phyloP scores from a whole-genome alignment of 208 protist species.

The Crithidia bombi region DNA sequence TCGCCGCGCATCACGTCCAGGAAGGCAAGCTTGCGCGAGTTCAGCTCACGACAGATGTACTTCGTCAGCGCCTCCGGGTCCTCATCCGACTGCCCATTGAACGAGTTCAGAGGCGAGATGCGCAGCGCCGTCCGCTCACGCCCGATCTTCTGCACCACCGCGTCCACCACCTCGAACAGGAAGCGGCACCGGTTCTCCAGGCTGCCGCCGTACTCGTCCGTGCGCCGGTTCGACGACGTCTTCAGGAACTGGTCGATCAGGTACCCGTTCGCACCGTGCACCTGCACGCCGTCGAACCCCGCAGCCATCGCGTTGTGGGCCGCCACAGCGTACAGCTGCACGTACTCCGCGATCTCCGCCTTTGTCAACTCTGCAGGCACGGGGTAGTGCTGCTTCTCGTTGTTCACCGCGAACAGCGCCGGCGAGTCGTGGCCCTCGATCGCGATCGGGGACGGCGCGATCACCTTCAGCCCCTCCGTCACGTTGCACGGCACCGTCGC shows the following conservation, averaged over 20 bases:
- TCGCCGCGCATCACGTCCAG: conserved; percentile 51
- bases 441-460: conserved; percentile 31
- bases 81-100: conserved; percentile 40
- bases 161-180: conserved; percentile 76
- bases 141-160: conserved; percentile 45
- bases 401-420: conserved; percentile 14
- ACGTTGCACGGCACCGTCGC: conserved; percentile 45
- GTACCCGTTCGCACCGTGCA: conserved; percentile 94
- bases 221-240: conserved; percentile 72
- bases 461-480: conserved; percentile 28
- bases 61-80: conserved; percentile 50
- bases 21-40: conserved; percentile 48
- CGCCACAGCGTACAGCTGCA: conserved; percentile 63
- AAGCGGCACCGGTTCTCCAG: conserved; percentile 81
- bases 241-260: conserved; percentile 88
- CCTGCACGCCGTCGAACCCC: conserved; percentile 92
- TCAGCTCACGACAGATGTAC: conserved; percentile 61
- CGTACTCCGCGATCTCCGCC: conserved; percentile 64
- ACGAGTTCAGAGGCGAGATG: conserved; percentile 65
- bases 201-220: conserved; percentile 88
- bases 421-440: conserved; percentile 39
- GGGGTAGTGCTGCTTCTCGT: conserved; percentile 38
- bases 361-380: conserved; percentile 48
- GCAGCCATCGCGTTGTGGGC: conserved; percentile 73
- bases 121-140: conserved; percentile 53